These are phyloP conservation scores for Cyberlindnera japonica DNA, from an alignment of 805 yeast genomes.

Conservation along the genomic window DNA sequence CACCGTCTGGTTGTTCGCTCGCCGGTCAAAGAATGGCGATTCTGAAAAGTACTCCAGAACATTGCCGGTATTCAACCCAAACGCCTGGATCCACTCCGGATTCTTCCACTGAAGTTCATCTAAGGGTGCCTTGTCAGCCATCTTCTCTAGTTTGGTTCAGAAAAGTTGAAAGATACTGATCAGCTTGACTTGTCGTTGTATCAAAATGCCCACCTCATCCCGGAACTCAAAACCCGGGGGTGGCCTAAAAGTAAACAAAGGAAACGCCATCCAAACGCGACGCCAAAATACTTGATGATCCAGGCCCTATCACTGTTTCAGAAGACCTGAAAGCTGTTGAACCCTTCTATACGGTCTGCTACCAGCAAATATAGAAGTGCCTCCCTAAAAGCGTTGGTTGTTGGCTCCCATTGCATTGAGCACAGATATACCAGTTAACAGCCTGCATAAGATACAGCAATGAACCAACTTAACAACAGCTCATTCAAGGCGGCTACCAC, in stretches of 20 bases:
- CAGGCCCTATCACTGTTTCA: background rate
- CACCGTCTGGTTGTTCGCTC: constrained; percentile 90
- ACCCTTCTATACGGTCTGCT: too few species aligned
- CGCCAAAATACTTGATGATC: background rate
- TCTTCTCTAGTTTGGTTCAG: constrained; percentile 1
- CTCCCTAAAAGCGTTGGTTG: too few species aligned
- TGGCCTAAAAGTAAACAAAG: constrained; percentile 5
- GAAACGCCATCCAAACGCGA: constrained; percentile 5
- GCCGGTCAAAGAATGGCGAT: constrained; percentile 92
- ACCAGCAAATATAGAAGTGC: too few species aligned
- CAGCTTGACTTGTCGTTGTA: too few species aligned
- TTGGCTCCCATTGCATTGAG: too few species aligned
- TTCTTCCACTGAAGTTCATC: constrained; percentile 97
- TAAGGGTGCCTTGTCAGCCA: constrained; percentile 36
- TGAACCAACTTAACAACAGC: constrained; percentile 15
- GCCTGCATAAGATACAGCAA: background rate
- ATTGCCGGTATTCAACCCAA: constrained; percentile 82
- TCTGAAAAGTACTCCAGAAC: constrained; percentile 91
- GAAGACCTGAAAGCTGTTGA: too few species aligned
- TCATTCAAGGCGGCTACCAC: constrained; percentile 5
- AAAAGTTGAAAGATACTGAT: too few species aligned
- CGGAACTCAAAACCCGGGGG: background rate
- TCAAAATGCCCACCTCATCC: background rate
- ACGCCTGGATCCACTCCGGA: constrained; percentile 94
- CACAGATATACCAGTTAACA: too few species aligned